Evolutionary conservation across 2,329 filamentous ascomycete genomes (phyloP), one percentile per base, ranked within the genome.

Genomic region (Annulohypoxylon truncatum): DNA sequence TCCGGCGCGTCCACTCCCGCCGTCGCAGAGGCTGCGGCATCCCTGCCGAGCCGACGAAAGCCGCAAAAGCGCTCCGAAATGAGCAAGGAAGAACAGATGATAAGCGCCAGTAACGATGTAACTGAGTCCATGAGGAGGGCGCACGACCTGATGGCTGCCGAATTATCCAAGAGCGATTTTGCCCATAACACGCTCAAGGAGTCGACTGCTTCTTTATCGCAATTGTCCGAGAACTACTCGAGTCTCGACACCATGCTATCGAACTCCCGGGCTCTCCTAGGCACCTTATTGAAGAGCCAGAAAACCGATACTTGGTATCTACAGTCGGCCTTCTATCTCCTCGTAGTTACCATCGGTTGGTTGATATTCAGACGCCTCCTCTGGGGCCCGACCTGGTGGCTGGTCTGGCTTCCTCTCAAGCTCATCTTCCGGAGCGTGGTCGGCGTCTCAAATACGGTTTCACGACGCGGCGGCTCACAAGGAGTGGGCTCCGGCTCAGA

Each of bases 251-350:
- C 87, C 10, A 85, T 97, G 75, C 84, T 99, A 35, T 84, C 87
- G 2, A 91, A 87, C 61, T 94, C 92, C 47, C 87, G 88, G 69
- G 90, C 89, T 59, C 83, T 99, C 15, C 87, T 97, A 6, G 88
- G 89, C 5, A 93, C 92, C 15, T 83, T 99, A 47, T 82, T 98
- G 48, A 88, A 89, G 66, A 96, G 92, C 69, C 93, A 96, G 77
- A 99, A 99, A 84, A 96, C 91, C 70, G 96, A 99, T 77, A 97
- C 94, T 2, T 99, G 96, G 96, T 99, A 99, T 77, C 86, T 99
- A 31, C 92, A 96, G 79, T 96, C 92, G 35, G 89, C 94, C 1
- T 89, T 98, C 71, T 96, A 94, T 77, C 85, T 97, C 72, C 85
- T 98, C 13, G 75, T 91, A 20, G 87, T 82, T 4, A 97, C 94